Base-by-base conservation (phyloP, 768 basidiomycete species). In the Hysterangium stoloniferum region DNA sequence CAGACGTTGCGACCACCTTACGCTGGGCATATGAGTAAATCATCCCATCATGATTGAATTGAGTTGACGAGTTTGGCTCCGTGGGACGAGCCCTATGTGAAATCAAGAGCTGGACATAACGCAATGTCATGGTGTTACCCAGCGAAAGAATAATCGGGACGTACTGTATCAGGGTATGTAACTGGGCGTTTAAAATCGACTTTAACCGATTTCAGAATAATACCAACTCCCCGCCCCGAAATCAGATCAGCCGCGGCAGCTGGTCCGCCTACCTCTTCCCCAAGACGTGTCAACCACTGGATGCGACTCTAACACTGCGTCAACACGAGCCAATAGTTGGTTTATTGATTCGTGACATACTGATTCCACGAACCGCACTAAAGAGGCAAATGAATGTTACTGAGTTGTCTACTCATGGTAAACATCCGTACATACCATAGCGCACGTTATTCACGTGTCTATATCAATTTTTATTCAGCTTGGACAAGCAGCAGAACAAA, bases 371-470 rank as follows among this genome's bases (percentile, higher is more conserved):
- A 79, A 87, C 9, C 81, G 75, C 11, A 79, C 83, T 86, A 47
- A 35, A 37, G 20, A 36, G 36, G 28, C 22, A 7, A 17, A 17
- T 4, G 40, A n/a, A 33, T 33, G 32, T 28, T n/a, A n/a, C n/a
- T 38, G 54, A 48, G 12, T 41, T n/a, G 36, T 24, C 29, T 48
- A 7, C 37, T 35, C 12, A 22, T 29, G 20, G 27, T 11, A 25
- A 50, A 32, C 22, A 40, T 40, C 43, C 28, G 37, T n/a, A 63
- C 73, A 61, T 57, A 86, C 85, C 66, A 60, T 88, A 87, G 52
- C 77, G 78, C 13, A 78, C 82, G 55, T 88, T 88, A 56, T 87
- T 87, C 20, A 87, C 84, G 57, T 88, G 86, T 61, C 86, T 88
- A 45, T 13, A 40, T 27, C 36, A 25, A 52, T 19, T 12, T 51